A percentile compares a stretch with the other conserved stretches of the same genome.
Evolutionary conservation across 1,284 basidiomycete genomes (phyloP).

Genomic region (Phellinidium pouzarii): DNA sequence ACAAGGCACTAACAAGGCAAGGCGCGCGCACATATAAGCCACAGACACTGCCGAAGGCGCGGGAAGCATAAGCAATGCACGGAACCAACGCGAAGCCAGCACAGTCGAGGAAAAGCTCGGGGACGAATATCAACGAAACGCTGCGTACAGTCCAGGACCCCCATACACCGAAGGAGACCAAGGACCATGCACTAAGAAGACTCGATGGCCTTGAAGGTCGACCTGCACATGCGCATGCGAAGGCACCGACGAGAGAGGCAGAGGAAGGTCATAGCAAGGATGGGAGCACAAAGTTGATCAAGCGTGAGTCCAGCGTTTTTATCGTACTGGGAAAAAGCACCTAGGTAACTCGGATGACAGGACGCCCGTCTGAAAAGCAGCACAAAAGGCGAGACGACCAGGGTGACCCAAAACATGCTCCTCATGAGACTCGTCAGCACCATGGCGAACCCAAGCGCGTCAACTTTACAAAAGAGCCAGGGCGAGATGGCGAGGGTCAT

Average conservation of each 20-base stretch:
- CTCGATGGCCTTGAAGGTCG: conserved; percentile 16
- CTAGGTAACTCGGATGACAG: neutral
- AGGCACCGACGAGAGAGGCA: neutral
- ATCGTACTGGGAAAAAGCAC: too few species aligned
- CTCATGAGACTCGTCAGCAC: too few species aligned
- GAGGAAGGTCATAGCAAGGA: neutral
- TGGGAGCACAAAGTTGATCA: neutral
- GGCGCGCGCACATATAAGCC: too few species aligned
- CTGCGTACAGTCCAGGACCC: conserved; percentile 10
- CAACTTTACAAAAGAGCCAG: too few species aligned
- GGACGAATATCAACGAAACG: conserved; percentile 11
- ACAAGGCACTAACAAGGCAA: neutral
- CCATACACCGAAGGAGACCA: conserved; percentile 4
- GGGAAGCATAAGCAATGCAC: neutral
- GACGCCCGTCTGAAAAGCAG: neutral
- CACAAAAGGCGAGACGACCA: neutral
- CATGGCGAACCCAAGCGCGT: too few species aligned
- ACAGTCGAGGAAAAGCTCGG: neutral
- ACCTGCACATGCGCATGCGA: neutral
- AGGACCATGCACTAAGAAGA: conserved; percentile 9
- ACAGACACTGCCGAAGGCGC: neutral
- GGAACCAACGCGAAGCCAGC: neutral
- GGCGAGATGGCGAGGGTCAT: too few species aligned
- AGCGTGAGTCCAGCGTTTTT: neutral
- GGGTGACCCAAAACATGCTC: too few species aligned